Evolutionary conservation across 2,329 filamentous ascomycete genomes (phyloP), one percentile per base, ranked within the genome.

Genomic region (Colletotrichum salicis): DNA sequence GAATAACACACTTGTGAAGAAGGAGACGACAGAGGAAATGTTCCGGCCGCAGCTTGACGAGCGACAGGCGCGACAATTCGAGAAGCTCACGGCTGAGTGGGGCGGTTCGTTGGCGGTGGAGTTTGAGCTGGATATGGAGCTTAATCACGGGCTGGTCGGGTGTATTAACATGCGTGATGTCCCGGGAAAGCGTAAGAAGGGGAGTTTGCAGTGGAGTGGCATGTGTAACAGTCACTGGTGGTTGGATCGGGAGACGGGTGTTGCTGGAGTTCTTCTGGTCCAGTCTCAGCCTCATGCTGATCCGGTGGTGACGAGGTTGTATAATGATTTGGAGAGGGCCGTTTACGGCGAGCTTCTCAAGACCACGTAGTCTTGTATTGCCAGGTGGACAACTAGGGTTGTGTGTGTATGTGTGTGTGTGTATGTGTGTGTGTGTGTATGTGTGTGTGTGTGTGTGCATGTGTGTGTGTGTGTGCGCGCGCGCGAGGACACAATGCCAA

Each of bases 161-260:
- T 74, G 83, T 33, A 74, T 86, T 56, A 84, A 83, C 64, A 66
- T 81, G 71, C 78, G 79, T 31, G 81, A 85, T 64, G 76, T 82
- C 8, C 78, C 80, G 0, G 82, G 81, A 0, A 84, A 83, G 78
- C 77, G 84, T 48, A 79, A 76, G 58, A 82, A 80, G 73, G 84
- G 84, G 0, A 85, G 83, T 41, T 70, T 86, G 67, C 83, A 80
- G 76, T 86, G 84, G 84, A 77, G 77, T n/a, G 85, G 85, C 41
- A 80, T 82, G 70, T 76, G 75, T 27, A 85, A 85, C 67, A 78
- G 80, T 22, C 80, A 80, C 67, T 86, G 84, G 84, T 84, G 82
- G 82, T 76, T 83, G 27, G 82, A 84, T 61, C 75, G 72, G 6
- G 74, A 79, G 70, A 78, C 78, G 0, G 85, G 84, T 10, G 79